Base-by-base conservation (phyloP, 331 rosid species). In the Prunus yedoensis region DNA sequence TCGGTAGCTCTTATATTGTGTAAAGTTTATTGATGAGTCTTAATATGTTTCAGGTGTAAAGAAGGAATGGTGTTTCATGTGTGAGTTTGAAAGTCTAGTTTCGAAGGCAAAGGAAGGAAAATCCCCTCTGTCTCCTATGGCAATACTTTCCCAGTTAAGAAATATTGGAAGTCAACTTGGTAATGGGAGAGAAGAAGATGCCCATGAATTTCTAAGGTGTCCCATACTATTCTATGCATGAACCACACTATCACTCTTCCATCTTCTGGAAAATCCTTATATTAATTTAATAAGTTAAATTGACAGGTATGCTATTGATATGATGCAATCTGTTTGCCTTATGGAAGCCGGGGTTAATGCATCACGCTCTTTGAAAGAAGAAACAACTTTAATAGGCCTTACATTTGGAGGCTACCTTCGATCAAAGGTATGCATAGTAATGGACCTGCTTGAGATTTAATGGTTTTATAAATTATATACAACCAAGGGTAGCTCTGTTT, bases 371-470 rank as follows among this genome's bases (percentile, higher is more conserved):
- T 77, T 62, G 81, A 93, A 90, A 83, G 96, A 92, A 77, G 96
- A 95, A 79, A 88, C 97, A 49, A 89, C 97, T 79, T 73, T 95
- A 68, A 74, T 90, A 60, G 94, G 92, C 82, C 90, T 86, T 73
- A 85, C 96, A 16, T 95, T 95, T 89, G 97, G 99, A 75, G 99
- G 99, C 59, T 95, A 89, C 90, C 92, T 95, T 76, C 87, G 85
- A 15, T 95, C 97, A 14, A 95, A 90, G 97, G 97, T 94, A 77
- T 68, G 49, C 30, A 27, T 49, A 27, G 62, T 69, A 18, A 43
- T 47, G 49, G 64, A 16, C 20, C 20, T 65, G 62, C n/a, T 25
- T 13, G 21, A 23, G 77, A 56, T 58, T 17, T 56, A 46, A 1
- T 68, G 16, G 16, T 41, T 23, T 10, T 25, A 12, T 13, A 16